These are phyloP conservation scores for Aquilaria malaccensis DNA, from an alignment of 345 rosid genomes.

Conservation along the genomic window DNA sequence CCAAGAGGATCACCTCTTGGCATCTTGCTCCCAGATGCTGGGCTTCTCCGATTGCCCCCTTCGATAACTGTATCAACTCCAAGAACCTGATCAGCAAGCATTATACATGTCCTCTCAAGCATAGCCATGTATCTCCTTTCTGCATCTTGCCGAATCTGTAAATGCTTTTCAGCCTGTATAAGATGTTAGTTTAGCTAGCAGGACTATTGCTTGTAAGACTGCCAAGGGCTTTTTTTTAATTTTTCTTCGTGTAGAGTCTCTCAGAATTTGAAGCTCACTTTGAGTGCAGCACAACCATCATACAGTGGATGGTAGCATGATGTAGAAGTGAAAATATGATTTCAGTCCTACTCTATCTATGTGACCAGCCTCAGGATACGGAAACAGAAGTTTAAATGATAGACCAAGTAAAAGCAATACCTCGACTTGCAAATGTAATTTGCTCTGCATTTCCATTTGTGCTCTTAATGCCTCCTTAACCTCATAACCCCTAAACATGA, in stretches of 20 bases:
- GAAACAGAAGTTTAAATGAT: too few relatives aligned
- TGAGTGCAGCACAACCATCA: too few relatives aligned
- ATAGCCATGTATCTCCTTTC: conserved; percentile 49
- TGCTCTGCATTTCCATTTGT: conserved; percentile 86
- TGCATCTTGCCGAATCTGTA: conserved; percentile 60
- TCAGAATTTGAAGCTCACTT: too few relatives aligned
- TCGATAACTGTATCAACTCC: conserved; percentile 27
- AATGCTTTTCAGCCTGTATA: conserved; percentile 54
- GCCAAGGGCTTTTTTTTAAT: too few relatives aligned
- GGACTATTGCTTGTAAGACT: neutral
- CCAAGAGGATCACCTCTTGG: conserved; percentile 34
- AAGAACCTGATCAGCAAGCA: conserved; percentile 55
- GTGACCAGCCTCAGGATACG: too few relatives aligned
- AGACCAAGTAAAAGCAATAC: conserved; percentile 16
- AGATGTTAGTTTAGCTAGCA: conserved; percentile 13
- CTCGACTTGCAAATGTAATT: conserved; percentile 75
- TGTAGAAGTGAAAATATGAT: neutral
- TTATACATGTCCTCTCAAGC: conserved; percentile 66
- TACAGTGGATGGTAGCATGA: too few relatives aligned
- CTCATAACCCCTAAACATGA: conserved; percentile 43
- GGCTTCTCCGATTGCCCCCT: conserved; percentile 20
- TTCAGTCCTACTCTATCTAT: neutral
- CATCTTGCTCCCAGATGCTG: conserved; percentile 23
- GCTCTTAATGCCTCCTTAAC: conserved; percentile 65
- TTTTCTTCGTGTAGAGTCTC: too few relatives aligned